These are phyloP conservation scores for Spencermartinsiella europaea DNA, from an alignment of 805 yeast species.

Conservation along the genomic window DNA sequence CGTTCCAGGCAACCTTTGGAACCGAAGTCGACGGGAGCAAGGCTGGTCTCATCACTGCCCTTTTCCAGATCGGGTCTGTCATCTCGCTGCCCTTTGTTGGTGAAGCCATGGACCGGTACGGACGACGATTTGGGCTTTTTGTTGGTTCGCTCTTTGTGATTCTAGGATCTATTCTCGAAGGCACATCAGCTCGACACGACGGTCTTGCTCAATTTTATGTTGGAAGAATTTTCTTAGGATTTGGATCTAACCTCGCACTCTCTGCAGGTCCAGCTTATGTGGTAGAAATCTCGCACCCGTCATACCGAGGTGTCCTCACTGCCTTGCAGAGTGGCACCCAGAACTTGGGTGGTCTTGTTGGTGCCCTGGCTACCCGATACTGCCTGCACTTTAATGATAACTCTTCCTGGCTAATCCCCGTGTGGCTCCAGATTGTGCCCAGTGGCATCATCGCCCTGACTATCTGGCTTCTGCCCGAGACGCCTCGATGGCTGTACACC, in stretches of 20 bases:
- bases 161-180: conserved; percentile 10
- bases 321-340: conserved; percentile 11
- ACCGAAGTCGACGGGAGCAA: conserved; percentile 10
- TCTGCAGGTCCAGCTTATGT: conserved; percentile 16
- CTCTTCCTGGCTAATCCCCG: conserved; percentile 12
- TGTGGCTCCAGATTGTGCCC: conserved; percentile 13
- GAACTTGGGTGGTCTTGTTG: conserved; percentile 11
- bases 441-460: conserved; percentile 3
- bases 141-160: conserved; percentile 11
- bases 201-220: conserved; percentile 7
- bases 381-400: background rate
- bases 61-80: conserved; percentile 15
- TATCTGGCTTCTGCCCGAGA: conserved; percentile 13
- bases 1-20: conserved; percentile 12
- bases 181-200: conserved; percentile 7
- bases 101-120: conserved; percentile 10
- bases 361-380: conserved; percentile 4
- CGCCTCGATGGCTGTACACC: conserved; percentile 18
- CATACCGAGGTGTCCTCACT: conserved; percentile 14
- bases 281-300: conserved; percentile 18
- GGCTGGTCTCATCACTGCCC: conserved; percentile 12
- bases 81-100: conserved; percentile 15
- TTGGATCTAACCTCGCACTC: conserved; percentile 11
- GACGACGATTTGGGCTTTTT: conserved; percentile 12
- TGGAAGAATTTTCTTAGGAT: conserved; percentile 16